These are phyloP conservation scores for Haplosporangium sp. DNA, from an alignment of 371 early-diverging fungal genomes.

Conservation along the genomic window DNA sequence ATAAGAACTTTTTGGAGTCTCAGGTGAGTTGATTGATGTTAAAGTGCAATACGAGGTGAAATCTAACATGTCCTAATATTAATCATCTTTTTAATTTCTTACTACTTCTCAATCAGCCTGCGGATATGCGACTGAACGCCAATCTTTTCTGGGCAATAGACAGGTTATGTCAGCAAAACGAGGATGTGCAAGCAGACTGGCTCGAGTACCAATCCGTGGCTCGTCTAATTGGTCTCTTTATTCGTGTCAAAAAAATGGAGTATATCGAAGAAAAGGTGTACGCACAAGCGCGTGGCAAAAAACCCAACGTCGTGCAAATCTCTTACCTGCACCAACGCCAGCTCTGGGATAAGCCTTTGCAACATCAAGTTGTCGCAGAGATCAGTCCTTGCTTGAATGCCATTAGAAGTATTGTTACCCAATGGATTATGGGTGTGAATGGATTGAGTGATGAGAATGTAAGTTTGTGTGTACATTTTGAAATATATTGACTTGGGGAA, in stretches of 20 bases:
- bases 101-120: slow-evolving; percentile 26
- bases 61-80: background rate
- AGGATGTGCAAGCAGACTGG: slow-evolving; percentile 31
- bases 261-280: slow-evolving; percentile 50
- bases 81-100: background rate
- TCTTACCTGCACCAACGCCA: slow-evolving; percentile 48
- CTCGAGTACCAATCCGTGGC: slow-evolving; percentile 46
- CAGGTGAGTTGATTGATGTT: slow-evolving; percentile 31
- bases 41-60: background rate
- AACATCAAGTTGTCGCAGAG: slow-evolving; percentile 54
- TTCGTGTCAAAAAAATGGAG: slow-evolving; percentile 53
- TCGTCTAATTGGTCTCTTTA: slow-evolving; percentile 46
- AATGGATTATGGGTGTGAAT: slow-evolving; percentile 49
- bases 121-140: slow-evolving; percentile 51
- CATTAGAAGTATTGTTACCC: slow-evolving; percentile 33
- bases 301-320: slow-evolving; percentile 50
- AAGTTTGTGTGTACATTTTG: slow-evolving; percentile 5
- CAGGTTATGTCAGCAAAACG: slow-evolving; percentile 28
- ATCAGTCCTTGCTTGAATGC: slow-evolving; percentile 53
- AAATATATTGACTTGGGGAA: background rate
- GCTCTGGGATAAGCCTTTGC: slow-evolving; percentile 54
- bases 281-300: slow-evolving; percentile 47
- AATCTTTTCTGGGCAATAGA: slow-evolving; percentile 55
- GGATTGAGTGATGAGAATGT: slow-evolving; percentile 49
- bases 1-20: slow-evolving; percentile 31